Evolutionary conservation across 176 grass and related monocot species (phyloP).

Genomic region (Thalia dealbata): DNA sequence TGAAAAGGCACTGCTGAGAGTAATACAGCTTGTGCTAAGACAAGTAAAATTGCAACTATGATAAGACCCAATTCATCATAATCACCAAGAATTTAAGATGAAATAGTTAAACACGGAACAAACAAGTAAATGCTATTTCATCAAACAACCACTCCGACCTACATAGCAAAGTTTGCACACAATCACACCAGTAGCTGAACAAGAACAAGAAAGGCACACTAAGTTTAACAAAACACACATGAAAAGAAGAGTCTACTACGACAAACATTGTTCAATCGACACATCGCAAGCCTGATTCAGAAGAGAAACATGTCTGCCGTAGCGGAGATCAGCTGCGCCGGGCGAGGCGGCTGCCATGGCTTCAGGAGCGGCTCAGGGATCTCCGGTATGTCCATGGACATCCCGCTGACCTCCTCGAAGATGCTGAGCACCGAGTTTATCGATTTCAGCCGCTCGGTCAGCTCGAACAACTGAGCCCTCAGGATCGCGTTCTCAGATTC

Average conservation of each 20-base stretch:
- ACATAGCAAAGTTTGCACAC: background rate
- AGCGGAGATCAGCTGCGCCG: background rate
- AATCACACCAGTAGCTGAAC: background rate
- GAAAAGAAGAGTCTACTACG: too few relatives aligned
- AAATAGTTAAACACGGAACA: background rate
- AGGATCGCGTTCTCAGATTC: slow-evolving; percentile 3
- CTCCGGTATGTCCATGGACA: background rate
- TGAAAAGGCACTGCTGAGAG: background rate
- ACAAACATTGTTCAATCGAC: background rate
- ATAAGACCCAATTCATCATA: background rate
- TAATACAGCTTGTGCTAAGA: background rate
- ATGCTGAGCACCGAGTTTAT: background rate
- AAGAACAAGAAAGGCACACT: too few relatives aligned
- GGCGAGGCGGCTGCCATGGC: background rate
- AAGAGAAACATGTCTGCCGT: background rate
- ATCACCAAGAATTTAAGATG: background rate
- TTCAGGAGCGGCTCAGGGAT: background rate
- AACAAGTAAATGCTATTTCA: background rate
- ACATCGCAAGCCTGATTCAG: background rate
- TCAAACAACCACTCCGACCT: background rate
- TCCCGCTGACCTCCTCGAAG: background rate
- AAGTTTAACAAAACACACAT: too few relatives aligned
- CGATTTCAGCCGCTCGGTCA: background rate
- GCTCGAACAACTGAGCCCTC: slow-evolving; percentile 2
- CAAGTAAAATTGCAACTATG: background rate